These are phyloP conservation scores for Pleoardoris graminearum DNA, from an alignment of 2,329 filamentous ascomycete genomes.

Conservation along the genomic window DNA sequence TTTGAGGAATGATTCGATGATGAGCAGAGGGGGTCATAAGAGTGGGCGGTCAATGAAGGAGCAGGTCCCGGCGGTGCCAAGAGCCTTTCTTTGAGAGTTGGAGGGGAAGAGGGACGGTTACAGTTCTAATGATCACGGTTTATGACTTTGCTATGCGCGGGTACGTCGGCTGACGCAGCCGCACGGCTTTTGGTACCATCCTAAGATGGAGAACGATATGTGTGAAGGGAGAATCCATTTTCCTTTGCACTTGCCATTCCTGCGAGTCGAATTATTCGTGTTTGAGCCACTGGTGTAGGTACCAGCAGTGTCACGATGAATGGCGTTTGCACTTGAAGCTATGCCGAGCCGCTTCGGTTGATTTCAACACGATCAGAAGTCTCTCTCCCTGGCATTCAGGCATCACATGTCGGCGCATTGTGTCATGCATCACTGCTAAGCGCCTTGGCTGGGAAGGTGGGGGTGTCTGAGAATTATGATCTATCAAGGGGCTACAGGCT, in stretches of 20 bases:
- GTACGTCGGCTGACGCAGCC: not conserved
- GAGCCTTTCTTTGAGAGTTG: not conserved
- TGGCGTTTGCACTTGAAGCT: not conserved
- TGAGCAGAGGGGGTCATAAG: not conserved
- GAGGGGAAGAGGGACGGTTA: not conserved
- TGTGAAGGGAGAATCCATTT: not conserved
- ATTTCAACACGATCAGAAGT: not conserved
- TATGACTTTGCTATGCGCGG: not conserved
- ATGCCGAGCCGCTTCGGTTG: not conserved
- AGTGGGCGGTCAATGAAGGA: not conserved
- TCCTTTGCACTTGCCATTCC: too few relatives aligned
- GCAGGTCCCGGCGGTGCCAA: not conserved
- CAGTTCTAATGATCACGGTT: not conserved
- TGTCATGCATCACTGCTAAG: not conserved
- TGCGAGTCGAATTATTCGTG: too few relatives aligned
- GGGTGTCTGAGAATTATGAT: too few relatives aligned
- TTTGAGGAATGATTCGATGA: not conserved
- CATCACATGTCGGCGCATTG: not conserved
- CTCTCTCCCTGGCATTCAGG: too few relatives aligned
- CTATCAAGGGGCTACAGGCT: not conserved
- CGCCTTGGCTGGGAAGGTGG: too few relatives aligned
- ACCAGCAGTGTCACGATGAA: not conserved
- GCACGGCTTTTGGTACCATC: not conserved
- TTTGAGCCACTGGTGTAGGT: too few relatives aligned
- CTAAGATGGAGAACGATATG: not conserved